Evolutionary conservation across 2,329 filamentous ascomycete genomes (phyloP).

Genomic region (Penicillium sp.): DNA sequence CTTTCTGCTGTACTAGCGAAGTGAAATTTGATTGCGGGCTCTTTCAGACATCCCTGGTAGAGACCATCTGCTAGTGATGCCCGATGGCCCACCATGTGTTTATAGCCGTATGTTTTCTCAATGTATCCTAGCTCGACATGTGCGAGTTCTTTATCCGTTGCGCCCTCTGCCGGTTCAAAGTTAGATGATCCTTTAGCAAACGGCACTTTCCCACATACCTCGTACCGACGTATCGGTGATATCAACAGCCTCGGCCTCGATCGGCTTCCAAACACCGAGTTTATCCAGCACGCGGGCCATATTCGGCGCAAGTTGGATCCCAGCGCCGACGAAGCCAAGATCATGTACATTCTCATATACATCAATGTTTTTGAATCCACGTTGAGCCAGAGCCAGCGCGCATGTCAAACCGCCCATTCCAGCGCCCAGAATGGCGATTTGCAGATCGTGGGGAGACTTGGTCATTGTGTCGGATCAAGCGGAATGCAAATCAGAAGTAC

Average conservation of each 20-base stretch:
- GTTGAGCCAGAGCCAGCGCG: constrained; percentile 67
- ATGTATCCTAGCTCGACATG: constrained; percentile 66
- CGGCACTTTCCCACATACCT: constrained; percentile 42
- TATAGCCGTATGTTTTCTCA: constrained; percentile 61
- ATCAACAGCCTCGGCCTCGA: constrained; percentile 64
- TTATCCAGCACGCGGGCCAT: constrained; percentile 69
- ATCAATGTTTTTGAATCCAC: constrained; percentile 66
- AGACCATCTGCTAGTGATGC: constrained; percentile 63
- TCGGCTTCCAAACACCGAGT: constrained; percentile 65
- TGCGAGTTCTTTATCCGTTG: constrained; percentile 61
- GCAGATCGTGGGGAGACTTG: constrained; percentile 30
- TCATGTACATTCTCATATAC: constrained; percentile 68
- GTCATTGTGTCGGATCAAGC: constrained; percentile 21
- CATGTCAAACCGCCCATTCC: constrained; percentile 72
- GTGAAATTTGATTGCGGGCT: constrained; percentile 61
- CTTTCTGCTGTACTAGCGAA: constrained; percentile 55
- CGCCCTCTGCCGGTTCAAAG: constrained; percentile 49
- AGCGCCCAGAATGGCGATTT: constrained; percentile 47
- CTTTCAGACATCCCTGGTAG: constrained; percentile 62
- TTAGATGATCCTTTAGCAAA: constrained; percentile 3
- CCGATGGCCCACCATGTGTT: constrained; percentile 75
- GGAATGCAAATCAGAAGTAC: neutral
- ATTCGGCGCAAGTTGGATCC: constrained; percentile 78
- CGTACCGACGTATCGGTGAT: constrained; percentile 67
- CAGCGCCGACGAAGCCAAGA: constrained; percentile 75